Percentiles rank a stretch among this genome's conserved stretches.
These are phyloP conservation scores for Pseudogymnoascus sp. DNA, from an alignment of 2,329 filamentous ascomycete genomes.

Conservation along the genomic window DNA sequence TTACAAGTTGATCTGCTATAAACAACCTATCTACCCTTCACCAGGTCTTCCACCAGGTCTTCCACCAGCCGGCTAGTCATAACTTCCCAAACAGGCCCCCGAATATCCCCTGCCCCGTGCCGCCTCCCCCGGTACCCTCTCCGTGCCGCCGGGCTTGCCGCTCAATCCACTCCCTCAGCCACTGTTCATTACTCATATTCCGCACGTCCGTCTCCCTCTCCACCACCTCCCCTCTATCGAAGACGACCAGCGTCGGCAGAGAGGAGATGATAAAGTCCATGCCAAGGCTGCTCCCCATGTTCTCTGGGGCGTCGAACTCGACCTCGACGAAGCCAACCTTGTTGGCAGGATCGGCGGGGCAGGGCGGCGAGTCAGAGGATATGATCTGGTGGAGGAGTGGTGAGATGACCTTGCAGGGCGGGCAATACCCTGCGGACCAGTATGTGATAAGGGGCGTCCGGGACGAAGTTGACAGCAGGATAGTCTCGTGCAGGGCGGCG, in stretches of 20 bases:
- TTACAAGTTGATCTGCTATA: neutral
- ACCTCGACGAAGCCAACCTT: slow-evolving; percentile 42
- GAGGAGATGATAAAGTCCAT: slow-evolving; percentile 50
- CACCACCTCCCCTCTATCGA: slow-evolving; percentile 47
- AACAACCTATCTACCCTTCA: neutral
- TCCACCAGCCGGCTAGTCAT: neutral
- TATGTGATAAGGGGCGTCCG: slow-evolving; percentile 49
- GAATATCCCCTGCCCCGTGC: slow-evolving; percentile 32
- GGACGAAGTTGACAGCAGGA: slow-evolving; percentile 45
- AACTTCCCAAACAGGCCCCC: slow-evolving; percentile 29
- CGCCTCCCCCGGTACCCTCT: slow-evolving; percentile 36
- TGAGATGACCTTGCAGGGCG: slow-evolving; percentile 42
- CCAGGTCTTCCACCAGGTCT: neutral
- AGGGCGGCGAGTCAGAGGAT: slow-evolving; percentile 21
- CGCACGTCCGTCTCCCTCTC: slow-evolving; percentile 41
- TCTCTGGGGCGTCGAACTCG: slow-evolving; percentile 50
- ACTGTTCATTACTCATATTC: slow-evolving; percentile 40
- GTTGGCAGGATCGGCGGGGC: slow-evolving; percentile 22
- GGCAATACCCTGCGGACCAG: slow-evolving; percentile 52
- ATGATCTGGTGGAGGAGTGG: slow-evolving; percentile 43
- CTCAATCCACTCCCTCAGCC: slow-evolving; percentile 46
- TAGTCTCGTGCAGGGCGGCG: slow-evolving; percentile 46
- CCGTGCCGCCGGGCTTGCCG: slow-evolving; percentile 41
- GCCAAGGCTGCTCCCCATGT: slow-evolving; percentile 41
- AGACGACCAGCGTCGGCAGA: slow-evolving; percentile 49